phyloP scores from a whole-genome alignment of 2,329 filamentous ascomycete species.

The Calonectria pteridis region DNA sequence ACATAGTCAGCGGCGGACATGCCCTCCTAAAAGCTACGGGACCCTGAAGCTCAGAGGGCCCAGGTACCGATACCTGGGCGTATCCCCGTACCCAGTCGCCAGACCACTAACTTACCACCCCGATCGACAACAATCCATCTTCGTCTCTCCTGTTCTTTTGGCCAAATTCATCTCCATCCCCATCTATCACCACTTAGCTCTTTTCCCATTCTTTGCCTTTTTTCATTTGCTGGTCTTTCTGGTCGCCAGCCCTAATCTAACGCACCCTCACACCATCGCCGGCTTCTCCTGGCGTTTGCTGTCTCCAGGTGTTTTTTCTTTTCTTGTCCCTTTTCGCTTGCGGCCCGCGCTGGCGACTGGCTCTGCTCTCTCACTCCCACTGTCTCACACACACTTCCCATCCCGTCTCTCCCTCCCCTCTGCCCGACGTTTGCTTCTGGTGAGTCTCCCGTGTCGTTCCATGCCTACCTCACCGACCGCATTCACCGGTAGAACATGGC shows the following conservation, averaged over 20 bases:
- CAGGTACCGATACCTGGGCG: slow-evolving; percentile 22
- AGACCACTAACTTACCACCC: slow-evolving; percentile 16
- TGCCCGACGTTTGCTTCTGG: slow-evolving; percentile 29
- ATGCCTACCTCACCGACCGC: slow-evolving; percentile 21
- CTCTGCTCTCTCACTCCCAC: slow-evolving; percentile 31
- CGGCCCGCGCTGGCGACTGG: slow-evolving; percentile 42
- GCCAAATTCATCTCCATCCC: slow-evolving; percentile 24
- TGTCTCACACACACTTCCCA: slow-evolving; percentile 34
- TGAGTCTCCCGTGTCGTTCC: slow-evolving; percentile 30
- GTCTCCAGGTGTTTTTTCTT: slow-evolving; percentile 9
- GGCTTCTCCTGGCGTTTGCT: slow-evolving; percentile 6
- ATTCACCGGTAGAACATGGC: slow-evolving; percentile 23
- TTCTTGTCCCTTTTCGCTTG: slow-evolving; percentile 31
- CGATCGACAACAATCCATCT: slow-evolving; percentile 27
- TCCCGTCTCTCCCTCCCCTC: slow-evolving; percentile 24
- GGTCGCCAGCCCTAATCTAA: slow-evolving; percentile 20
- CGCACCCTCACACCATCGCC: background rate
- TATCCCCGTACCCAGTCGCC: slow-evolving; percentile 14
- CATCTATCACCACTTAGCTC: slow-evolving; percentile 22
- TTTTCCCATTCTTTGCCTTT: slow-evolving; percentile 12
- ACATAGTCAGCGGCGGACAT: slow-evolving; percentile 15
- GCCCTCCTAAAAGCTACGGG: slow-evolving; percentile 19
- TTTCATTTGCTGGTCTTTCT: slow-evolving; percentile 9
- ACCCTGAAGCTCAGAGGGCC: slow-evolving; percentile 13
- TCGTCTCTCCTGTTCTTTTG: slow-evolving; percentile 28